A percentile compares a stretch with the other conserved stretches of the same genome.
Conservation (phyloP, 257 asterid genomes). For the Paraleonurus japonicus region DNA sequence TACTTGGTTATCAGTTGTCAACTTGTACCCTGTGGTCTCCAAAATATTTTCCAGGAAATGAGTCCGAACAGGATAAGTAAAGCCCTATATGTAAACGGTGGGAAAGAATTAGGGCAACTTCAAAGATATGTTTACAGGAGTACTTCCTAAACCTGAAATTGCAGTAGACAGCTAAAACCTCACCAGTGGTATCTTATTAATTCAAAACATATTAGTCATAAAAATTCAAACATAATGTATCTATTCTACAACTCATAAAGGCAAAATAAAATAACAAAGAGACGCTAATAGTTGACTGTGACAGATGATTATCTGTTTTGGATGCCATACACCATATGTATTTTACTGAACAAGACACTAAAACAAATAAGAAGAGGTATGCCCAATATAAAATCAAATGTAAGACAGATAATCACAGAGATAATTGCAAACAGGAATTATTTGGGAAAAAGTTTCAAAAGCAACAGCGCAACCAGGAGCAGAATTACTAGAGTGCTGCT, state of each 20-base stretch:
- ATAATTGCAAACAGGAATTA: constrained; percentile 9
- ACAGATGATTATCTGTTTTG: background rate
- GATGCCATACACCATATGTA: background rate
- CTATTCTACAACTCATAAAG: constrained; percentile 6
- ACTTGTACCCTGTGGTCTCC: constrained; percentile 80
- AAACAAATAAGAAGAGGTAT: constrained; percentile 1
- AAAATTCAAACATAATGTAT: background rate
- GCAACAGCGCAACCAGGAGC: background rate
- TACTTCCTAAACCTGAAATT: background rate
- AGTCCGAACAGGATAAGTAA: constrained; percentile 73
- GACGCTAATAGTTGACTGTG: background rate
- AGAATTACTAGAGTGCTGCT: background rate
- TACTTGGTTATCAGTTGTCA: constrained; percentile 81
- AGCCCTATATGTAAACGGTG: constrained; percentile 43
- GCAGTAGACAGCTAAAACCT: background rate
- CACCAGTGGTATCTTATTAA: background rate
- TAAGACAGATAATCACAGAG: background rate
- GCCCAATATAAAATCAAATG: constrained; percentile 1
- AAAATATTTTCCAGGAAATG: constrained; percentile 83
- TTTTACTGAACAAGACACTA: background rate
- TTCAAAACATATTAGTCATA: constrained; percentile 2
- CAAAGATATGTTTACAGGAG: constrained; percentile 3
- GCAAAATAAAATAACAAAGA: background rate
- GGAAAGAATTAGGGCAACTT: constrained; percentile 18
- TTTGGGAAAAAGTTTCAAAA: background rate